phyloP scores from a whole-genome alignment of 148 eudicot species.

The Cornus kousa region DNA sequence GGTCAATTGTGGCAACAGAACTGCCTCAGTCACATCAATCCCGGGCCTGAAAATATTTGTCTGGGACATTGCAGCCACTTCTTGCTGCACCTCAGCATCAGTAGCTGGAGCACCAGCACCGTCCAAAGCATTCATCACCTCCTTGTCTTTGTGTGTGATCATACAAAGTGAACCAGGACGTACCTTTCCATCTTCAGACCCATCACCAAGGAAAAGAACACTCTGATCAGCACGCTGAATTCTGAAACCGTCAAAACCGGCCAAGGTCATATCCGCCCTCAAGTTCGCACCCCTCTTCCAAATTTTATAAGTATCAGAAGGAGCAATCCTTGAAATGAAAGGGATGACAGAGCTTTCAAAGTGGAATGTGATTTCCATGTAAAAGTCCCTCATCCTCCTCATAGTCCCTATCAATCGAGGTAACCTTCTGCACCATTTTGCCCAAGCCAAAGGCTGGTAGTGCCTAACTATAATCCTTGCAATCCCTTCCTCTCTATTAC shows the following conservation, averaged over 20 bases:
- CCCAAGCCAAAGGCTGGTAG: constrained; percentile 92
- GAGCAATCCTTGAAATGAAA: constrained; percentile 81
- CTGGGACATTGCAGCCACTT: constrained; percentile 80
- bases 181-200: constrained; percentile 79
- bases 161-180: constrained; percentile 80
- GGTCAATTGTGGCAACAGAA: constrained; percentile 72
- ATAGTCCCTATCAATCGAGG: constrained; percentile 71
- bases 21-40: constrained; percentile 86
- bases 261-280: constrained; percentile 95
- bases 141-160: constrained; percentile 79
- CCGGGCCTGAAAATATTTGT: constrained; percentile 85
- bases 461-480: constrained; percentile 81
- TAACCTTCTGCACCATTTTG: constrained; percentile 89
- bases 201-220: constrained; percentile 85
- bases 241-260: constrained; percentile 92
- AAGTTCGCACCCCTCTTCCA: constrained; percentile 93
- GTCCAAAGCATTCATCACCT: constrained; percentile 80
- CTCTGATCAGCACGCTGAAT: constrained; percentile 91
- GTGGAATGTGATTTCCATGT: constrained; percentile 90
- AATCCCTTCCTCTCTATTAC: constrained; percentile 65
- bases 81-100: constrained; percentile 71
- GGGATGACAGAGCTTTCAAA: constrained; percentile 97
- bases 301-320: constrained; percentile 87
- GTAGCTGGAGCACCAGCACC: constrained; percentile 73
- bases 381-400: constrained; percentile 84